phyloP scores from a whole-genome alignment of 805 yeast species.

The Lachancea waltii region DNA sequence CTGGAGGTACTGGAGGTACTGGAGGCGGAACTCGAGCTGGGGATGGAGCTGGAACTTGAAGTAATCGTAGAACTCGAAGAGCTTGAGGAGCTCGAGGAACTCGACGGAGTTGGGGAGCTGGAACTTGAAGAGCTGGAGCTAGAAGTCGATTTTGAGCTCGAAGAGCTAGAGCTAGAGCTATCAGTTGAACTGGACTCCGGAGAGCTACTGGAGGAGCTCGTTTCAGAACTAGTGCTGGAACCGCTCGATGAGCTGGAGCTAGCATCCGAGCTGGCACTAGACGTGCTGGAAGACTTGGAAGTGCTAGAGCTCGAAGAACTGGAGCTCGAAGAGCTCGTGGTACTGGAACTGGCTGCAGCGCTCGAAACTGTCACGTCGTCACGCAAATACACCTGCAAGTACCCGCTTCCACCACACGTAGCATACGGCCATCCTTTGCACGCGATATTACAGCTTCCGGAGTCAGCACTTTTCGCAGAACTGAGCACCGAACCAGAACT shows the following conservation, averaged over 20 bases:
- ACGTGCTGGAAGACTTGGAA: constrained; percentile 5
- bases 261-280: constrained; percentile 13
- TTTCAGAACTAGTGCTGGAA: not conserved
- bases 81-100: too few relatives aligned
- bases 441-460: constrained; percentile 35
- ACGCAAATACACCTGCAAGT: constrained; percentile 41
- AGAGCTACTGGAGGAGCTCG: constrained; percentile 7
- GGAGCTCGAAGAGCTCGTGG: constrained; percentile 12
- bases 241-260: constrained; percentile 5
- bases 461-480: constrained; percentile 34
- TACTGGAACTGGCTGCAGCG: constrained; percentile 9
- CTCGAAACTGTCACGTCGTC: constrained; percentile 28
- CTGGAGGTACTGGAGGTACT: constrained; percentile 12
- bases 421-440: constrained; percentile 63
- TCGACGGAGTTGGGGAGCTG: too few relatives aligned
- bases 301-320: constrained; percentile 6
- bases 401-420: constrained; percentile 55
- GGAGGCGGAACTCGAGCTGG: constrained; percentile 9
- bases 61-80: constrained; percentile 9
- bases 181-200: constrained; percentile 6
- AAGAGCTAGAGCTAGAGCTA: constrained; percentile 8
- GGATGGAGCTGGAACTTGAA: constrained; percentile 11
- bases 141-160: constrained; percentile 11
- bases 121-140: constrained; percentile 15
- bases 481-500: constrained; percentile 24